These are phyloP conservation scores for Cutaneotrichosporon mucoides DNA, from an alignment of 1,284 basidiomycete genomes.

Conservation along the genomic window DNA sequence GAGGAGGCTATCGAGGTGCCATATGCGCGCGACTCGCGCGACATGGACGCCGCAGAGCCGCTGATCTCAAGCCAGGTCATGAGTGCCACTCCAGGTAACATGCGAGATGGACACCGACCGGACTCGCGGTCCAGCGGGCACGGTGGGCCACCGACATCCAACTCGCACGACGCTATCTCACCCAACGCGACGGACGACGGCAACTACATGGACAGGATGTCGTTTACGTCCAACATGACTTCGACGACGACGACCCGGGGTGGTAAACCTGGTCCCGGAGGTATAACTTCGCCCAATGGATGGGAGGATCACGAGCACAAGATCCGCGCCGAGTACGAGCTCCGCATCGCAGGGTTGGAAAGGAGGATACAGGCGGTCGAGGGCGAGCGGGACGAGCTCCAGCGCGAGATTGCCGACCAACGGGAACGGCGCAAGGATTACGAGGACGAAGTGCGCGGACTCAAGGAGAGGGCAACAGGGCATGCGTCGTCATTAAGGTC, in stretches of 20 bases:
- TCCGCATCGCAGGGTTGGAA: constrained; percentile 69
- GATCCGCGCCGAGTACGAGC: constrained; percentile 82
- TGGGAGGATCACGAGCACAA: constrained; percentile 66
- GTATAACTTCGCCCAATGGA: constrained; percentile 4
- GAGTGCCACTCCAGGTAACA: not conserved
- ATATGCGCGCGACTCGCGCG: constrained; percentile 61
- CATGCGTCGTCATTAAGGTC: constrained; percentile 61
- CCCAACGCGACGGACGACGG: constrained; percentile 2
- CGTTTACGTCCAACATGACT: constrained; percentile 35
- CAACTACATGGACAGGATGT: constrained; percentile 42
- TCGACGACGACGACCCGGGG: constrained; percentile 17
- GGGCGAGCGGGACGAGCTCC: constrained; percentile 41
- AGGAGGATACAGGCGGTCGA: constrained; percentile 33
- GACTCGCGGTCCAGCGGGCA: constrained; percentile 3
- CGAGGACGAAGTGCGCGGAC: constrained; percentile 47
- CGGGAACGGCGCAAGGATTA: constrained; percentile 36
- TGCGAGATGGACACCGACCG: constrained; percentile 1
- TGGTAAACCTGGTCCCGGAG: too few relatives aligned
- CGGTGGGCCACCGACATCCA: not conserved
- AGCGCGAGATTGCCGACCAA: constrained; percentile 29
- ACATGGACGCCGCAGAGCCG: not conserved
- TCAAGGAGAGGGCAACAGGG: constrained; percentile 62
- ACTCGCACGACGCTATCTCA: constrained; percentile 7
- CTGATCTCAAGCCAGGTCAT: too few relatives aligned
- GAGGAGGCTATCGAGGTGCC: constrained; percentile 95